Conservation (phyloP, 2,329 filamentous ascomycete species). For the Nigrospora osmanthi region DNA sequence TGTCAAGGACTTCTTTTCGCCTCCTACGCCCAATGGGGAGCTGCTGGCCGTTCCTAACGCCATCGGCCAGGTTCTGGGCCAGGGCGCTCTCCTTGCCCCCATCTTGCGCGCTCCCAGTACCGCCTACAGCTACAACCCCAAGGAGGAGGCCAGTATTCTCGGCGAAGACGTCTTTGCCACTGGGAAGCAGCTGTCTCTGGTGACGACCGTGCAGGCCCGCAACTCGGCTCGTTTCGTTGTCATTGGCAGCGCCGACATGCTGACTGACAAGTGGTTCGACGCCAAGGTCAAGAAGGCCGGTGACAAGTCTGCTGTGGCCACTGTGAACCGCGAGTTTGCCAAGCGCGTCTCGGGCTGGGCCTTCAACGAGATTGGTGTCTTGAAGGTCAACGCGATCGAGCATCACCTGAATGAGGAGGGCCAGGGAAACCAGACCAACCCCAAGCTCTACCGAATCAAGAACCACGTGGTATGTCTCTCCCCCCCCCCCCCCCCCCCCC, state of each 20-base stretch:
- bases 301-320: constrained; percentile 45
- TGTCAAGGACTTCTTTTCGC: constrained; percentile 70
- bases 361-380: constrained; percentile 86
- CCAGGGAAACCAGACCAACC: constrained; percentile 60
- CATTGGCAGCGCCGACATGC: constrained; percentile 76
- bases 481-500: not conserved
- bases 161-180: constrained; percentile 75
- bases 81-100: constrained; percentile 69
- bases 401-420: constrained; percentile 59
- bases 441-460: constrained; percentile 89
- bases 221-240: constrained; percentile 89
- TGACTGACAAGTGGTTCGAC: constrained; percentile 84
- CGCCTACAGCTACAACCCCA: constrained; percentile 89
- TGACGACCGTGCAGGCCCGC: constrained; percentile 82
- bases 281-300: constrained; percentile 61
- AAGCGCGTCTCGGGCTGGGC: constrained; percentile 86
- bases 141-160: constrained; percentile 65
- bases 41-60: constrained; percentile 75
- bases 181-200: constrained; percentile 73
- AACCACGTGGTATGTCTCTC: constrained; percentile 76
- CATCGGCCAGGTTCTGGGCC: constrained; percentile 75
- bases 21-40: constrained; percentile 41
- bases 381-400: constrained; percentile 76
- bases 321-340: constrained; percentile 78
- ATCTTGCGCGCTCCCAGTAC: constrained; percentile 76